Conservation (phyloP, 495 filamentous ascomycete species). For the Neurospora sp. region DNA sequence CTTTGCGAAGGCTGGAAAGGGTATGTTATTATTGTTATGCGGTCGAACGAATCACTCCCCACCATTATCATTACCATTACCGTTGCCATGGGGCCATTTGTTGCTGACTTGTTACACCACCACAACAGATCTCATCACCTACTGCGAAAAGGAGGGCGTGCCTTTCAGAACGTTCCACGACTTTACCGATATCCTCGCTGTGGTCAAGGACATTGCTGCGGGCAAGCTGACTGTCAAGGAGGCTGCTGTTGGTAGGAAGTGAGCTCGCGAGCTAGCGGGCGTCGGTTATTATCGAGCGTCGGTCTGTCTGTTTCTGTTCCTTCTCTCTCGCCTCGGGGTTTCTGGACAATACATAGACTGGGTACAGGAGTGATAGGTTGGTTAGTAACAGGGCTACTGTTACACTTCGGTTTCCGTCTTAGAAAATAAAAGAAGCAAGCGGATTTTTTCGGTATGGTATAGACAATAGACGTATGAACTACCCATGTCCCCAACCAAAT, state of each 20-base stretch:
- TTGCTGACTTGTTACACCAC: constrained; percentile 4
- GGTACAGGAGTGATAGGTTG: neutral
- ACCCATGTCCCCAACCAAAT: too few species aligned
- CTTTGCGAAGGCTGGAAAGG: constrained; percentile 83
- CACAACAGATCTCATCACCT: constrained; percentile 62
- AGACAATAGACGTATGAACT: neutral
- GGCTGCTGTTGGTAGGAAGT: constrained; percentile 27
- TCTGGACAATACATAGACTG: neutral
- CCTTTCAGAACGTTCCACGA: constrained; percentile 75
- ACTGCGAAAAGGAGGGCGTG: constrained; percentile 65
- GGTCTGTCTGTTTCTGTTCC: neutral
- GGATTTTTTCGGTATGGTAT: neutral
- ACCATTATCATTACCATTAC: neutral
- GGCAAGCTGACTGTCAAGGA: constrained; percentile 43
- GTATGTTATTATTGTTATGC: constrained; percentile 38
- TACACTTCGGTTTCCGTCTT: neutral
- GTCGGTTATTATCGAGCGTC: neutral
- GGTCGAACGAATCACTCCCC: neutral
- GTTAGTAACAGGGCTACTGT: neutral
- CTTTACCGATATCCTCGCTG: constrained; percentile 64
- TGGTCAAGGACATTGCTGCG: constrained; percentile 60
- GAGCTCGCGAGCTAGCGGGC: neutral
- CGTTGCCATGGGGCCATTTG: neutral
- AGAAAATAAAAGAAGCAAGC: neutral
- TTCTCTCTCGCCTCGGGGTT: neutral